Evolutionary conservation across 108 stramenopile genomes (phyloP).

Genomic region (Mayamaea pseudoterrestris): DNA sequence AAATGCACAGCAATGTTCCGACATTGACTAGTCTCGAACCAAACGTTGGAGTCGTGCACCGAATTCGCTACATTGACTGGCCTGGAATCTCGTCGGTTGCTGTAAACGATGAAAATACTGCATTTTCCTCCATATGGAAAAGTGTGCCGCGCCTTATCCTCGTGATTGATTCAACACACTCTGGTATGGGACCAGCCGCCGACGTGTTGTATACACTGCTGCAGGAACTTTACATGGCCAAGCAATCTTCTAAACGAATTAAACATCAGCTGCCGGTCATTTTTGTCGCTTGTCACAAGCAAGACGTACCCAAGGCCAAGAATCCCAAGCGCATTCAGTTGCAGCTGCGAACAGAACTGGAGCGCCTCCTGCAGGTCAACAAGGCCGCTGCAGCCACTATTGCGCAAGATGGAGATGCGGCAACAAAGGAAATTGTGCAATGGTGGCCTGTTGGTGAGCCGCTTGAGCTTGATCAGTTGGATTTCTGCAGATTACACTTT

Average conservation of each 20-base stretch:
- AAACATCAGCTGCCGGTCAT: constrained; percentile 13
- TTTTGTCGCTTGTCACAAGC: constrained; percentile 56
- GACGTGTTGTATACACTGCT: constrained; percentile 42
- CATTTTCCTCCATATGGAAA: background rate
- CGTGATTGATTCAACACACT: constrained; percentile 54
- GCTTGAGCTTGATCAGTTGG: background rate
- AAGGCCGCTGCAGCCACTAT: background rate
- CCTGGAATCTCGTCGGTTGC: constrained; percentile 41
- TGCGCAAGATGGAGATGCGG: no score
- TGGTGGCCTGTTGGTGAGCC: constrained; percentile 1
- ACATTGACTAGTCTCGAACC: constrained; percentile 55
- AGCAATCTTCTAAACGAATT: background rate
- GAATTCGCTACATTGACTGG: constrained; percentile 45
- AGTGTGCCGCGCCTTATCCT: constrained; percentile 23
- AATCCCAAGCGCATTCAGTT: constrained; percentile 64
- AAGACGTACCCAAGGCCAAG: constrained; percentile 41
- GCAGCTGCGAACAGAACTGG: constrained; percentile 66
- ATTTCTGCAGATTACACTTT: background rate
- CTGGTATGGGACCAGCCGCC: constrained; percentile 43
- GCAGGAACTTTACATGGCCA: background rate
- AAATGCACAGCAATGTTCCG: background rate
- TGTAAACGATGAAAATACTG: background rate
- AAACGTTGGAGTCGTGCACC: constrained; percentile 32
- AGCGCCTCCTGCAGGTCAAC: constrained; percentile 36
- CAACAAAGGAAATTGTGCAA: no score